Evolutionary conservation across 1,139 yeast genomes (phyloP).

Genomic region (Nadsonia commutata): DNA sequence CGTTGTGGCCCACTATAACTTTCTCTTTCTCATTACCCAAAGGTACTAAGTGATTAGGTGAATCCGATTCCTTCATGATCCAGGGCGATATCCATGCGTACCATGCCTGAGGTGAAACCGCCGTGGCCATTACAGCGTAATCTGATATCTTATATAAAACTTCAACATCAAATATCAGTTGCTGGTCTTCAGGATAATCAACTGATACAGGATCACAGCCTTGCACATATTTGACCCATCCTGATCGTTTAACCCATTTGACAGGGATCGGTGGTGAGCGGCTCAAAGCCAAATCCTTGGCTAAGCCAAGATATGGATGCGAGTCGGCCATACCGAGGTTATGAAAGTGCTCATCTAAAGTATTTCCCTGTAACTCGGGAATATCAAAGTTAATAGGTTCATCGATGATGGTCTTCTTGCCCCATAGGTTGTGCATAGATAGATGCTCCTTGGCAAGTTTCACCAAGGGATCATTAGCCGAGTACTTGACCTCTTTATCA

Average conservation of each 20-base stretch:
- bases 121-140: constrained; percentile 72
- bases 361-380: constrained; percentile 55
- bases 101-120: constrained; percentile 72
- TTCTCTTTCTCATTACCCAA: constrained; percentile 35
- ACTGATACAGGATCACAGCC: constrained; percentile 43
- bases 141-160: constrained; percentile 61
- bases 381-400: constrained; percentile 48
- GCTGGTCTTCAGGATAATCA: constrained; percentile 51
- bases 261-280: constrained; percentile 9
- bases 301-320: constrained; percentile 46
- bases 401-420: constrained; percentile 56
- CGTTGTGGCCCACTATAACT: constrained; percentile 75
- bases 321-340: constrained; percentile 43
- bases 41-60: constrained; percentile 57
- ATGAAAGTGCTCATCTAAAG: constrained; percentile 76
- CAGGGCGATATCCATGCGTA: constrained; percentile 92
- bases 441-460: constrained; percentile 51
- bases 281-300: constrained; percentile 21
- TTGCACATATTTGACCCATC: constrained; percentile 69
- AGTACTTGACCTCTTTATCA: constrained; percentile 3
- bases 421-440: constrained; percentile 49
- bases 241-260: constrained; percentile 44
- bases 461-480: constrained; percentile 25
- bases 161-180: constrained; percentile 80
- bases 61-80: constrained; percentile 36